These are phyloP conservation scores for Alternaria sp. DNA, from an alignment of 2,329 filamentous ascomycete genomes.

Conservation along the genomic window DNA sequence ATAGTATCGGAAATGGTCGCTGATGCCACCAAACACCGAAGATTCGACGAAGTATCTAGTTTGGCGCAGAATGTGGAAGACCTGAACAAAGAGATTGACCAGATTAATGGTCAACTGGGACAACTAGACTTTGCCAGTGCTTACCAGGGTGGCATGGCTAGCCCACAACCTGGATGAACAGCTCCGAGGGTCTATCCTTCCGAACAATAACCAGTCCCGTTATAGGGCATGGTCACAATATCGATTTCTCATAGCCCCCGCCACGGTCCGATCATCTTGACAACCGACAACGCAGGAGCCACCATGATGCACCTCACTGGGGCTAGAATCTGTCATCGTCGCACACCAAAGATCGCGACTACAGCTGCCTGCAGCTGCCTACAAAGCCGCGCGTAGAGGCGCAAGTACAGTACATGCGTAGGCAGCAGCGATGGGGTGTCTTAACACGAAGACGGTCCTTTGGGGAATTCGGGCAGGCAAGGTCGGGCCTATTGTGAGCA, in stretches of 20 bases:
- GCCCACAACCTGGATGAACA: conserved; percentile 31
- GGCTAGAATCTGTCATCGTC: not conserved
- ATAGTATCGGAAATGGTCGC: conserved; percentile 86
- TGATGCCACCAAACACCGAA: conserved; percentile 73
- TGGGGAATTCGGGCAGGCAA: not conserved
- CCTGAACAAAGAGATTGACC: conserved; percentile 77
- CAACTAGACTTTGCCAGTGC: conserved; percentile 68
- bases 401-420: not conserved
- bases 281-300: not conserved
- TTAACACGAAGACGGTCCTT: not conserved
- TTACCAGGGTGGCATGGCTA: conserved; percentile 48
- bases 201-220: not conserved
- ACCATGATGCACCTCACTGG: not conserved
- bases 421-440: not conserved
- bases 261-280: not conserved
- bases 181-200: not conserved
- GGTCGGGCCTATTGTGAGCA: not conserved
- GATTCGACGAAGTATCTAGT: conserved; percentile 86
- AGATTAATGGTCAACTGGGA: conserved; percentile 67
- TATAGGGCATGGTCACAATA: not conserved
- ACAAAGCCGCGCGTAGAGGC: not conserved
- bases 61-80: conserved; percentile 82
- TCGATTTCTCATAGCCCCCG: not conserved
- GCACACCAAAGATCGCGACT: not conserved
- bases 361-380: not conserved